Evolutionary conservation across 768 basidiomycete genomes (phyloP).

Genomic region (Suillus alpinus): DNA sequence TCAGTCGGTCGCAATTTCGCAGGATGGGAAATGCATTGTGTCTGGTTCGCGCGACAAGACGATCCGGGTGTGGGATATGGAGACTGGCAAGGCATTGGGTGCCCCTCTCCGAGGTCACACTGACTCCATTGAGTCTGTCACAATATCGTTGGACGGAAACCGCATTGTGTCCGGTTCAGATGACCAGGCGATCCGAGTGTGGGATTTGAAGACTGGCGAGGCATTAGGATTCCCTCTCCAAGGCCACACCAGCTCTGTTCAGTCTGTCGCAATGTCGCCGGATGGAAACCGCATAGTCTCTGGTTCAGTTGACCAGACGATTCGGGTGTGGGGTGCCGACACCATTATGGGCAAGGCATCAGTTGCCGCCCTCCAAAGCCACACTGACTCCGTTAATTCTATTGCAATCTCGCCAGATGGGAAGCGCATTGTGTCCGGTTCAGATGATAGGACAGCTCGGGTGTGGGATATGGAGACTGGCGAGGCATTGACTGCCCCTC

Average conservation of each 20-base stretch:
- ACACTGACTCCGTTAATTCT: neutral
- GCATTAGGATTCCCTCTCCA: too few relatives aligned
- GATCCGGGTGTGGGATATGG: slow-evolving; percentile 10
- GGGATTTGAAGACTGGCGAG: too few relatives aligned
- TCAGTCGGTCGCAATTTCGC: neutral
- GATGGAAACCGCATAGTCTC: slow-evolving; percentile 1
- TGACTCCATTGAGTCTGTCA: neutral
- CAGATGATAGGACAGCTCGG: neutral
- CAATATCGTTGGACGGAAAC: neutral
- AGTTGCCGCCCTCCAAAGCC: too few relatives aligned
- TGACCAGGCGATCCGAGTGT: too few relatives aligned
- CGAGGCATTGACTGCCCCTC: too few relatives aligned
- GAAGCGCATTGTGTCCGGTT: neutral
- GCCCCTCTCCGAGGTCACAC: neutral
- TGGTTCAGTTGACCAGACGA: slow-evolving; percentile 2
- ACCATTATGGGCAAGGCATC: too few relatives aligned
- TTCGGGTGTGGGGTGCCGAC: neutral
- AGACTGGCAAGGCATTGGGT: neutral
- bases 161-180: slow-evolving; percentile 1
- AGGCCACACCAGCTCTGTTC: neutral
- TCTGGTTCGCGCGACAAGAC: neutral
- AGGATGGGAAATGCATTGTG: neutral
- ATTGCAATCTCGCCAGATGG: slow-evolving; percentile 2
- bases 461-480: neutral
- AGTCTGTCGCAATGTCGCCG: neutral